Base-by-base conservation (phyloP, 208 protist genomes). In the Leishmania guyanensis region DNA sequence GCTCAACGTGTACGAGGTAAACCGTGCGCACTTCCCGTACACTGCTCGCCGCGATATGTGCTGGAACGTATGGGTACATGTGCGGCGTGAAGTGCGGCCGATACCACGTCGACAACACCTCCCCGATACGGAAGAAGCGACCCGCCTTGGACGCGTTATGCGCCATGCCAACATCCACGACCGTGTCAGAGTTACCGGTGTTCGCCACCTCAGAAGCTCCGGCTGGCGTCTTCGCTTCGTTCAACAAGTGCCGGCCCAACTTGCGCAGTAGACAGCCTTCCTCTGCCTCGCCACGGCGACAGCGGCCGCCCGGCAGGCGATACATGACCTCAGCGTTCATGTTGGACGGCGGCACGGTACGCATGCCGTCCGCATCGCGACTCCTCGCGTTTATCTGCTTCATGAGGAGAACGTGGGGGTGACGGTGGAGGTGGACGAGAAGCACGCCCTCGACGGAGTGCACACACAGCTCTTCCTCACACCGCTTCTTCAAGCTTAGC, bases 31-130 rank as follows among this genome's bases (percentile, higher is more conserved):
- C 79, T 81, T 98, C 95, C 83, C 94, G 97, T 69, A 97, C 90
- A 65, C 86, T 88, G 50, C 77, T 84, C 43, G 91, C 81, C 5
- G 95, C 85, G 26, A 98, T 88, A 83, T 99, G 97, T 1, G 94
- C 85, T 3, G 97, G 97, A 3, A 96, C 81, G 89, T 99, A 99
- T 20, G 97, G 97, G 81, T 99, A 99, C 93, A 98, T 95, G 62
- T 95, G 88, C 2, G 91, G 91, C 3, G 89, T 94, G 73, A 97
- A 97, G 78, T 97, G 90, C 22, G 95, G 94, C 4, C 95, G 87
- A 56, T 94, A 96, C 94, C 94, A 98, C 68, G 87, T 86, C 14
- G 84, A 84, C 46, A 97, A 76, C 26, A 91, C 85, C 81, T 98
- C 95, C 8, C 94, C 94, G 3, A 97, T 83, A 8, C 92, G 89